phyloP scores from a whole-genome alignment of 331 rosid species.

The Spiraea crenata region DNA sequence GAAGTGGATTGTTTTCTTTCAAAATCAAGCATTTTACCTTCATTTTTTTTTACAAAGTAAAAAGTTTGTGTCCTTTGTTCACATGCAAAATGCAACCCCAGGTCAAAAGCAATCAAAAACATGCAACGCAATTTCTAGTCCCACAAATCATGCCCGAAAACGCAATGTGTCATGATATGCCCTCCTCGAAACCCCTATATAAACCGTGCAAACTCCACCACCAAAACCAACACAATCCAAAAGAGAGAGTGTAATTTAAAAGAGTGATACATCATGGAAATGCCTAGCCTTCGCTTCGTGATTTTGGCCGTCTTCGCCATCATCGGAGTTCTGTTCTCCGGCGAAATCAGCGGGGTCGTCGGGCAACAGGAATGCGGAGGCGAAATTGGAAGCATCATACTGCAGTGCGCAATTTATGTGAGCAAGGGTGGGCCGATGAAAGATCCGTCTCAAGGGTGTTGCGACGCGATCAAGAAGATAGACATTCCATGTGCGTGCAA shows the following conservation, averaged over 20 bases:
- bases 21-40: no score
- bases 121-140: no score
- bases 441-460: constrained; percentile 25
- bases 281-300: not conserved
- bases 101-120: no score
- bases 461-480: constrained; percentile 17
- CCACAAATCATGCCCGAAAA: no score
- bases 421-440: constrained; percentile 4
- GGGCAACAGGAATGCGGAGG: constrained; percentile 33
- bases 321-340: not conserved
- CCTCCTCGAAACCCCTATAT: no score
- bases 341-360: not conserved
- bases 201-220: not conserved
- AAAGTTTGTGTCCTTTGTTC: no score
- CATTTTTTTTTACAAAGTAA: no score
- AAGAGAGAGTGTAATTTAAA: not conserved
- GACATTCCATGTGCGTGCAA: constrained; percentile 28
- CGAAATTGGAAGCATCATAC: constrained; percentile 22
- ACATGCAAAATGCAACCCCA: no score
- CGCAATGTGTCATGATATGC: no score
- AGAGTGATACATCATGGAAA: not conserved
- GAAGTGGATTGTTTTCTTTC: no score
- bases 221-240: not conserved
- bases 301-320: not conserved
- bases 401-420: constrained; percentile 18